A percentile compares a stretch with the other conserved stretches of the same genome.
Evolutionary conservation across 2,329 filamentous ascomycete genomes (phyloP).

Genomic region (Ophiostoma quercus): DNA sequence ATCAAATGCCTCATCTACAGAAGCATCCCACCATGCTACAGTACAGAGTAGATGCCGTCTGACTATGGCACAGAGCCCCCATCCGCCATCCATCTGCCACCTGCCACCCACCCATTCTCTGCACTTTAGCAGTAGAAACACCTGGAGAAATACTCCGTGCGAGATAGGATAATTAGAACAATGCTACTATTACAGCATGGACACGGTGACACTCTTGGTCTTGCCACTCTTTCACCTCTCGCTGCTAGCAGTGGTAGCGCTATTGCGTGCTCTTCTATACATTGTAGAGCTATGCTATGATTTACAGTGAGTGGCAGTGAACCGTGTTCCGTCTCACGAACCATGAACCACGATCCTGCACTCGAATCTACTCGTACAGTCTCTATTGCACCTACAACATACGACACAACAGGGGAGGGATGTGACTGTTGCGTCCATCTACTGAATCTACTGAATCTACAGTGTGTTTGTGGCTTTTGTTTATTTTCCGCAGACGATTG

Average conservation of each 20-base stretch:
- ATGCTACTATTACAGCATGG: constrained; percentile 8
- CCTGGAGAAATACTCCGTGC: neutral
- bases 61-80: neutral
- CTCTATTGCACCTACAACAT: constrained; percentile 5
- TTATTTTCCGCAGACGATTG: neutral
- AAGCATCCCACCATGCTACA: constrained; percentile 5
- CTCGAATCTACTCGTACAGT: neutral
- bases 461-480: neutral
- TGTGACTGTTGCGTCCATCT: constrained; percentile 9
- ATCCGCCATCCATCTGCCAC: neutral
- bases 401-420: neutral
- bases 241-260: neutral
- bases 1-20: constrained; percentile 6
- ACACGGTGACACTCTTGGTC: neutral
- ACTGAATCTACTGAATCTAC: neutral
- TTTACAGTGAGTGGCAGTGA: neutral
- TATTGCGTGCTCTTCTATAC: neutral
- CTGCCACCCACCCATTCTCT: too few relatives aligned
- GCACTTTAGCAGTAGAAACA: too few relatives aligned
- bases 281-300: neutral
- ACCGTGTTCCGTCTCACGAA: neutral
- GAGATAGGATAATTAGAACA: neutral
- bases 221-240: too few relatives aligned
- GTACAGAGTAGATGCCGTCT: neutral
- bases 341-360: neutral